Conservation (phyloP, 1,284 basidiomycete species). For the Microbotryum intermedium region DNA sequence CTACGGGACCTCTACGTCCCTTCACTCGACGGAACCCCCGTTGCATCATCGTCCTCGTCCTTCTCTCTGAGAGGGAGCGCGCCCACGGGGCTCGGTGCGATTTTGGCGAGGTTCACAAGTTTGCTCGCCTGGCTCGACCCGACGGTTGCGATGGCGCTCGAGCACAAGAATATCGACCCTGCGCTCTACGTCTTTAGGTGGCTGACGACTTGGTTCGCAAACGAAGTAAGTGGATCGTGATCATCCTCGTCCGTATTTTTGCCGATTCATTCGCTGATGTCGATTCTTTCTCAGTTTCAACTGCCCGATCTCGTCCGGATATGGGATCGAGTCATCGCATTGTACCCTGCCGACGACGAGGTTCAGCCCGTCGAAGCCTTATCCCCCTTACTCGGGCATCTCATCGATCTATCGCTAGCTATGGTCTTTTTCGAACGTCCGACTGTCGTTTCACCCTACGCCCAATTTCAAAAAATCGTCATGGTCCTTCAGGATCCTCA, state of each 20-base stretch:
- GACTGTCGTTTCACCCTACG: constrained; percentile 18
- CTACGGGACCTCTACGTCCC: constrained; percentile 24
- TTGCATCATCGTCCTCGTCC: no score
- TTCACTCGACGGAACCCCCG: constrained; percentile 8
- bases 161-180: constrained; percentile 16
- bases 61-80: background rate
- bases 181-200: constrained; percentile 18
- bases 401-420: constrained; percentile 24
- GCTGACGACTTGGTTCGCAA: constrained; percentile 26
- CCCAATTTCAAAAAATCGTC: constrained; percentile 11
- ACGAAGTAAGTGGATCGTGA: constrained; percentile 8
- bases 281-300: constrained; percentile 4
- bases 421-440: constrained; percentile 14
- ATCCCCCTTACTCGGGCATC: constrained; percentile 24
- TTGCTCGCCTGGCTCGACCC: constrained; percentile 23
- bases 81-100: constrained; percentile 15
- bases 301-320: constrained; percentile 25
- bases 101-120: constrained; percentile 9
- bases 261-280: background rate
- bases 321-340: constrained; percentile 26
- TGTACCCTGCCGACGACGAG: constrained; percentile 11
- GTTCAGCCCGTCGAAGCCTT: constrained; percentile 9
- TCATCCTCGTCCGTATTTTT: no score
- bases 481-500: constrained; percentile 9
- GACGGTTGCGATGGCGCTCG: constrained; percentile 11